Evolutionary conservation across 2,329 filamentous ascomycete species (phyloP).

Genomic region (Aotearoamyces nothofagi): DNA sequence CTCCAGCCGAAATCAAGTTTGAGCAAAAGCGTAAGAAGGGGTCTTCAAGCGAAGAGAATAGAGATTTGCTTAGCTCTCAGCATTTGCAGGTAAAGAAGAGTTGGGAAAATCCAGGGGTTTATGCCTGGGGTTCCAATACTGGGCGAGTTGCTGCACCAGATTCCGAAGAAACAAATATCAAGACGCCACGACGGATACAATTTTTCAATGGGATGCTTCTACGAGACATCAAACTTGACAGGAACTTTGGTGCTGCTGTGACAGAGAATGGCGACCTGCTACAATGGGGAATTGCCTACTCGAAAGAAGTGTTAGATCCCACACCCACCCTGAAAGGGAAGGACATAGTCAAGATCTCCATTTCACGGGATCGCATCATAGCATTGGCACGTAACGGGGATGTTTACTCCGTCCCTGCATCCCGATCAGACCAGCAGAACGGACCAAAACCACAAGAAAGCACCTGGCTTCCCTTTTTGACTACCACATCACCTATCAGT

Average conservation of each 20-base stretch:
- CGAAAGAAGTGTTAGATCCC: constrained; percentile 46
- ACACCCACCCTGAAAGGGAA: constrained; percentile 65
- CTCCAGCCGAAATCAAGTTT: constrained; percentile 42
- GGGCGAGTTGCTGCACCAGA: constrained; percentile 77
- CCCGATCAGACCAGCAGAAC: constrained; percentile 51
- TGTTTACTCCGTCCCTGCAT: constrained; percentile 74
- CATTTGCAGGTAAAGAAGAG: constrained; percentile 79
- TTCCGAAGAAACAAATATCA: constrained; percentile 62
- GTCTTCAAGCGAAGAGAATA: constrained; percentile 52
- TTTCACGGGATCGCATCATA: constrained; percentile 74
- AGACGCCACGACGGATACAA: constrained; percentile 60
- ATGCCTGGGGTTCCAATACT: constrained; percentile 82
- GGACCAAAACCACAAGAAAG: constrained; percentile 50
- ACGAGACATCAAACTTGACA: constrained; percentile 74
- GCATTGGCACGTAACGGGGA: constrained; percentile 59
- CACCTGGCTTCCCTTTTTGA: constrained; percentile 63
- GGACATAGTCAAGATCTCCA: constrained; percentile 57
- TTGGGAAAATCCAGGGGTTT: constrained; percentile 72
- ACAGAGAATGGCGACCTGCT: constrained; percentile 77
- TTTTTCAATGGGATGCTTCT: constrained; percentile 78
- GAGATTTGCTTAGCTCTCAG: constrained; percentile 68
- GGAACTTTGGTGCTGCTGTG: constrained; percentile 71
- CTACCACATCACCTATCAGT: constrained; percentile 38
- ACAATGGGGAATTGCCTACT: constrained; percentile 79
- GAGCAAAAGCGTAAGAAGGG: constrained; percentile 47